phyloP scores from a whole-genome alignment of 495 filamentous ascomycete species.

The Thozetella sp. region DNA sequence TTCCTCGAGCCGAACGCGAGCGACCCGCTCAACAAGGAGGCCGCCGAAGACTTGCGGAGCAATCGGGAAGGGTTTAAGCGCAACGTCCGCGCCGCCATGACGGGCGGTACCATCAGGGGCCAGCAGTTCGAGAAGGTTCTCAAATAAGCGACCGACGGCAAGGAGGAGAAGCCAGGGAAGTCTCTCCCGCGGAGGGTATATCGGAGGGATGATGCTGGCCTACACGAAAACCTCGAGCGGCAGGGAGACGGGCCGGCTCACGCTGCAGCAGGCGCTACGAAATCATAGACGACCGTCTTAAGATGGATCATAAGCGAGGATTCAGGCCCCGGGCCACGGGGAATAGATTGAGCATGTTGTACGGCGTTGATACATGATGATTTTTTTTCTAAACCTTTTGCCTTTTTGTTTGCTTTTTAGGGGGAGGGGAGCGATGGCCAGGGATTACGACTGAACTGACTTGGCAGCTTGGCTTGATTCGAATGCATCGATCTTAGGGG shows the following conservation, averaged over 20 bases:
- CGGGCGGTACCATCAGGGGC: slow-evolving; percentile 74
- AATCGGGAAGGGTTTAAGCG: slow-evolving; percentile 88
- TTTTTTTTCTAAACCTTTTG: neutral
- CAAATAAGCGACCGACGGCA: slow-evolving; percentile 7
- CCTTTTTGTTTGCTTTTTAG: too few relatives aligned
- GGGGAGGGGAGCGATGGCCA: too few relatives aligned
- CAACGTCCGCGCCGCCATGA: slow-evolving; percentile 84
- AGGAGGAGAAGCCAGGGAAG: neutral
- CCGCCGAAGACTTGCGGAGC: slow-evolving; percentile 84
- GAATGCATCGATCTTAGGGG: neutral
- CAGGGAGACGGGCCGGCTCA: too few relatives aligned
- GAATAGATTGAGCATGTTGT: slow-evolving; percentile 1
- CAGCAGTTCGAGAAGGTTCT: slow-evolving; percentile 76
- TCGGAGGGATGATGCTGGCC: slow-evolving; percentile 3
- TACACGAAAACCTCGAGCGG: too few relatives aligned
- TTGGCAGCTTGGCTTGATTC: slow-evolving; percentile 1
- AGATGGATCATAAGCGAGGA: neutral
- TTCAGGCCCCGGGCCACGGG: neutral
- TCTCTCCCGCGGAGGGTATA: neutral
- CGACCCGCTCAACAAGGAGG: slow-evolving; percentile 98
- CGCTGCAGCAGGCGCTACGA: too few relatives aligned
- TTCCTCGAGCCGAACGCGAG: slow-evolving; percentile 97
- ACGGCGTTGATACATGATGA: neutral
- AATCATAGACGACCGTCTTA: neutral
- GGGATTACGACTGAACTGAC: slow-evolving; percentile 1